Conservation (phyloP, 345 rosid species). For the Sonneratia alba region DNA sequence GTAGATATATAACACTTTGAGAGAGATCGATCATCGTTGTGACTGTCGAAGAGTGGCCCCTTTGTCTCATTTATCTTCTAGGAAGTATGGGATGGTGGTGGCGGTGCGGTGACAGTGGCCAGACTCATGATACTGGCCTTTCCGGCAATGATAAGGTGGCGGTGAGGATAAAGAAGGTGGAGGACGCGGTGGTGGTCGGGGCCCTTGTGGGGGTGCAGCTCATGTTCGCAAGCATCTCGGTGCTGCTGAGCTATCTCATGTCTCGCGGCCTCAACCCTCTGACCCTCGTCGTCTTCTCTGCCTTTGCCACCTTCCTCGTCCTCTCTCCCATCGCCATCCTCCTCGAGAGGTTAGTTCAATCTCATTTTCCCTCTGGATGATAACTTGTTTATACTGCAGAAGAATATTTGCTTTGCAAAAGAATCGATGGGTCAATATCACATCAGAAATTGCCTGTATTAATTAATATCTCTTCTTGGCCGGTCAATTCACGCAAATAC, state of each 20-base stretch:
- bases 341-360: constrained; percentile 56
- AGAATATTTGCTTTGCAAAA: neutral
- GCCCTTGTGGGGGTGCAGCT: constrained; percentile 63
- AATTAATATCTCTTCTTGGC: too few relatives aligned
- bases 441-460: neutral
- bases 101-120: too few relatives aligned
- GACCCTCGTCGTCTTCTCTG: constrained; percentile 62
- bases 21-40: too few relatives aligned
- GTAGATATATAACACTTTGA: too few relatives aligned
- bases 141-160: neutral
- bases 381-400: too few relatives aligned
- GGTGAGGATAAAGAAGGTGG: constrained; percentile 10
- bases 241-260: constrained; percentile 68
- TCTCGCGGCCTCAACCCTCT: constrained; percentile 59
- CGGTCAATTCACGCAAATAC: too few relatives aligned
- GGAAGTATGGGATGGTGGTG: too few relatives aligned
- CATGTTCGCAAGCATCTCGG: constrained; percentile 62
- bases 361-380: too few relatives aligned
- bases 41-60: too few relatives aligned
- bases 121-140: too few relatives aligned
- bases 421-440: neutral
- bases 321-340: constrained; percentile 57
- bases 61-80: too few relatives aligned
- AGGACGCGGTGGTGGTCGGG: constrained; percentile 45
- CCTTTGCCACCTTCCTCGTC: constrained; percentile 58